Percentiles rank a stretch among this genome's conserved stretches.
These are phyloP conservation scores for Exophiala sp. DNA, from an alignment of 2,329 filamentous ascomycete genomes.

Conservation along the genomic window DNA sequence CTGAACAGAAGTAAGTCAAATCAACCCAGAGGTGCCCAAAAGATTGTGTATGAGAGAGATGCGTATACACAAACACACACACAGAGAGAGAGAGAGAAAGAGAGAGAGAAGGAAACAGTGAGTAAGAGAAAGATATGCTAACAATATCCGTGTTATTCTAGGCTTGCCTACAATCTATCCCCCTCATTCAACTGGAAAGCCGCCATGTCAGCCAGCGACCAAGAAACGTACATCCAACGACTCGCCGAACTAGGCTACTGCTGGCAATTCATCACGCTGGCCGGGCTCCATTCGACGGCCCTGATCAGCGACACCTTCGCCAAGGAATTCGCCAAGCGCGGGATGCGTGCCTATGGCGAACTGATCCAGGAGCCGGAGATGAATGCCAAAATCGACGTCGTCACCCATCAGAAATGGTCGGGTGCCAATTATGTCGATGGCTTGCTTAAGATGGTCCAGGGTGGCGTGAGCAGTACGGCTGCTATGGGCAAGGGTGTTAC, in stretches of 20 bases:
- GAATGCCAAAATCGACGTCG: constrained; percentile 80
- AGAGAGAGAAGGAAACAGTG: too few relatives aligned
- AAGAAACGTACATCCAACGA: constrained; percentile 94
- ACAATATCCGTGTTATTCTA: constrained; percentile 41
- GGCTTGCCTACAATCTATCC: constrained; percentile 94
- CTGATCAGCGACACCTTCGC: constrained; percentile 87
- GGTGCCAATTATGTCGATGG: constrained; percentile 94
- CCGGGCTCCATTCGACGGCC: constrained; percentile 90
- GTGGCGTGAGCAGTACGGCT: constrained; percentile 82
- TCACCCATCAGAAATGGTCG: constrained; percentile 98
- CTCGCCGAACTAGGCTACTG: constrained; percentile 86
- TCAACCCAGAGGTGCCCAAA: not conserved
- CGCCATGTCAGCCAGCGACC: constrained; percentile 83
- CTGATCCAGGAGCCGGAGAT: constrained; percentile 98
- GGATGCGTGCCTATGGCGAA: constrained; percentile 96
- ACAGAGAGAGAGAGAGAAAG: too few relatives aligned
- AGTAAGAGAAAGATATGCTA: too few relatives aligned
- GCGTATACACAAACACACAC: too few relatives aligned
- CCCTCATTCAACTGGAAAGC: constrained; percentile 99
- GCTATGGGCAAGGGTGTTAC: constrained; percentile 98
- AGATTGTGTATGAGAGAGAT: too few relatives aligned
- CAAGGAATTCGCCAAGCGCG: constrained; percentile 68
- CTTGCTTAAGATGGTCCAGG: constrained; percentile 92
- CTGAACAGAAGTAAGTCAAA: constrained; percentile 78
- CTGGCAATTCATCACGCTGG: constrained; percentile 99